Evolutionary conservation across 1,139 yeast genomes (phyloP).

Genomic region (Kurtzmaniella quercitrusa): DNA sequence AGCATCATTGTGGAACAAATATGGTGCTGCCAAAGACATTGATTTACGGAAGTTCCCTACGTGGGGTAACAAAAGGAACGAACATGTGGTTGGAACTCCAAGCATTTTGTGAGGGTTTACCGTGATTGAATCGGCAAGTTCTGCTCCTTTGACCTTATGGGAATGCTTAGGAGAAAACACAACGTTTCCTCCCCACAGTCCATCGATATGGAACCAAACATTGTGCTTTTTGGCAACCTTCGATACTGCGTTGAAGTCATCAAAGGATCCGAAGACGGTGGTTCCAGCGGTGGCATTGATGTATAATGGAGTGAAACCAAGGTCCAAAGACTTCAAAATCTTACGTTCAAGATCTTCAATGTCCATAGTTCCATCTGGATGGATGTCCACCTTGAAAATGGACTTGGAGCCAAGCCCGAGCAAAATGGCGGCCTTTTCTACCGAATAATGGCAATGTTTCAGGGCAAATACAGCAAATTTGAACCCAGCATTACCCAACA

Average conservation of each 20-base stretch:
- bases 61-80: constrained; percentile 71
- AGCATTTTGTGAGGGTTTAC: constrained; percentile 86
- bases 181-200: constrained; percentile 90
- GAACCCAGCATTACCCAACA: constrained; percentile 48
- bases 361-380: constrained; percentile 55
- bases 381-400: constrained; percentile 62
- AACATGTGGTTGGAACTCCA: constrained; percentile 88
- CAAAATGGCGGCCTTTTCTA: constrained; percentile 77
- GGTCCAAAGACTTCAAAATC: constrained; percentile 38
- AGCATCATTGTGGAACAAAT: constrained; percentile 66
- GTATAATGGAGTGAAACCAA: constrained; percentile 70
- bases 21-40: constrained; percentile 76
- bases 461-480: constrained; percentile 72
- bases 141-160: constrained; percentile 51
- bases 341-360: constrained; percentile 40
- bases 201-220: constrained; percentile 81
- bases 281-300: constrained; percentile 87
- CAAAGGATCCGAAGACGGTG: constrained; percentile 83
- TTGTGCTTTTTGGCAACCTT: constrained; percentile 49
- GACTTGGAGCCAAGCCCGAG: constrained; percentile 65
- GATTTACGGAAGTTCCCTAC: constrained; percentile 63
- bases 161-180: constrained; percentile 55
- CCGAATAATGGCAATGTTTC: constrained; percentile 74
- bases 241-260: constrained; percentile 56
- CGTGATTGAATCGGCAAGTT: constrained; percentile 74